Evolutionary conservation across 805 yeast genomes (phyloP).

Genomic region (Starmerella etchellsii): DNA sequence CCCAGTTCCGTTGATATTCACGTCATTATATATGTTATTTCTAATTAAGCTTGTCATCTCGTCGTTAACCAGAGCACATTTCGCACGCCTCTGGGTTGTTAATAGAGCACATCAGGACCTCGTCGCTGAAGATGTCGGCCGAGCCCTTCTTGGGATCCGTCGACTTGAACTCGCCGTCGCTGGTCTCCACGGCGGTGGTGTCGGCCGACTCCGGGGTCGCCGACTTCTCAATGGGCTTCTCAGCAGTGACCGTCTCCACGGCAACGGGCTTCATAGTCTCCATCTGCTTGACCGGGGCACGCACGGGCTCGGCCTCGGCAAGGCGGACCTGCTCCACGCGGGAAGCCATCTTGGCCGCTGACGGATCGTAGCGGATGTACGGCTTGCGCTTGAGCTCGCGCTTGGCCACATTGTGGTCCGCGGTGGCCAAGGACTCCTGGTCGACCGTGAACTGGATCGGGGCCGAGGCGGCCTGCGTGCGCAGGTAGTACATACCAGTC

Average conservation of each 20-base stretch:
- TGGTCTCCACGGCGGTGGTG: conserved; percentile 8
- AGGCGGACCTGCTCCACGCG: conserved; percentile 11
- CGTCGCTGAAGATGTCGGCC: conserved; percentile 75
- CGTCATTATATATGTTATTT: too few species aligned
- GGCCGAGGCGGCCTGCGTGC: conserved; percentile 95
- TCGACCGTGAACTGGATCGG: conserved; percentile 87
- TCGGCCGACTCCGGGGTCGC: conserved; percentile 10
- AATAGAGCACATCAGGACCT: conserved; percentile 93
- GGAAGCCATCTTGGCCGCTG: conserved; percentile 4
- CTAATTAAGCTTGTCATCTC: too few species aligned
- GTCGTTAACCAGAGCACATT: conserved; percentile 84
- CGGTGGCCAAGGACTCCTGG: conserved; percentile 29
- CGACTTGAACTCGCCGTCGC: conserved; percentile 14
- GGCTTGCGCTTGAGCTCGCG: conserved; percentile 20
- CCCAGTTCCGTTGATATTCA: too few species aligned
- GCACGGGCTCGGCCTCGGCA: background rate
- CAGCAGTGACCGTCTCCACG: conserved; percentile 5
- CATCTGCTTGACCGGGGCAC: background rate
- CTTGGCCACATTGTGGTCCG: conserved; percentile 10
- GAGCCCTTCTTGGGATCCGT: conserved; percentile 25
- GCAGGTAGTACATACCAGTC: conserved; percentile 96
- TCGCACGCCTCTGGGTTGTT: conserved; percentile 95
- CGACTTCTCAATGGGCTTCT: too few species aligned
- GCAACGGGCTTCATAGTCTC: conserved; percentile 3
- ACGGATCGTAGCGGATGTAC: conserved; percentile 17